Base-by-base conservation (phyloP, 140 eudicot genomes). In the Flaveria floridana region DNA sequence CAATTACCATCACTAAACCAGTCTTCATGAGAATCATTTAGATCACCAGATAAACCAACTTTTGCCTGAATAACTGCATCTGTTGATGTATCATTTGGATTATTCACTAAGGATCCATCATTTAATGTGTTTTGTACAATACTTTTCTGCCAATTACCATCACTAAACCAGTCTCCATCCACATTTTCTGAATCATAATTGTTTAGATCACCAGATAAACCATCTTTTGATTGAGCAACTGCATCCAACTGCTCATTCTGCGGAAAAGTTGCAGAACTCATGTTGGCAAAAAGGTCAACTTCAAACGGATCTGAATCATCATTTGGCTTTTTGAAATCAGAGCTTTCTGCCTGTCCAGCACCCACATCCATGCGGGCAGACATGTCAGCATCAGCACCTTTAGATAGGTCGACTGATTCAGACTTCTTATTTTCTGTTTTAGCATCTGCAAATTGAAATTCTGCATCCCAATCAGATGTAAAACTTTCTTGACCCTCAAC, bases 391-490 rank as follows among this genome's bases (percentile, higher is more conserved):
- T 70, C 68, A 63, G 89, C 64, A 16, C 67, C 80, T 19, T 63
- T 42, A 64, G 78, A 75, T 51, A 76, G 77, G 41, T 73, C 86
- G 68, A 65, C 57, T 61, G 87, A 73, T 74, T 76, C 69, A 10
- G 71, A 39, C 47, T 61, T 80, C 71, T 56, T 85, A 25, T 77
- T 55, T 58, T 77, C 84, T 48, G 66, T 65, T 71, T 77, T 81
- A 18, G 82, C 9, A 68, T 78, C 85, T 28, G 87, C 85, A 80
- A 80, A 84, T 18, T 87, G 84, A 79, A 87, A 87, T 55, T 80
- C 86, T 66, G 92, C 89, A 70, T 81, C 80, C 92, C 92, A 87
- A 44, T 79, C 87, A 68, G 82, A 78, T 21, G 80, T 52, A 23
- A 55, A 58, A 57, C 64, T 79, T 52, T 65, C 84, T 62, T 76